Evolutionary conservation across 768 basidiomycete species (phyloP).

Genomic region (Macrolepiota dolichaula): DNA sequence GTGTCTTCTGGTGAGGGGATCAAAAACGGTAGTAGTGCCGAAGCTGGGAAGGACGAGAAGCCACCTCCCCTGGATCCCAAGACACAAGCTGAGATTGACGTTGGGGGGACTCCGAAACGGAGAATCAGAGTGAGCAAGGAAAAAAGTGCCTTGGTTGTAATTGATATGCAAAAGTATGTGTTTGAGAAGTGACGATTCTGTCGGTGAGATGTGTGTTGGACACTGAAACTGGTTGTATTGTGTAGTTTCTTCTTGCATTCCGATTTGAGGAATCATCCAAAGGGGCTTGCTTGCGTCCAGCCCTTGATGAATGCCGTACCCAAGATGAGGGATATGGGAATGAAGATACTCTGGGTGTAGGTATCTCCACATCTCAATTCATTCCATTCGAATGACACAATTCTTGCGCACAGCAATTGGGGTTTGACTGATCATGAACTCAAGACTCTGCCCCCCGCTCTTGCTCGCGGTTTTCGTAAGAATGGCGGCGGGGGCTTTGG

Average conservation of each 20-base stretch:
- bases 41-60: slow-evolving; percentile 10
- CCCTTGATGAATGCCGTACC: slow-evolving; percentile 49
- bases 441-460: slow-evolving; percentile 56
- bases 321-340: slow-evolving; percentile 41
- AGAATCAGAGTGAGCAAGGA: slow-evolving; percentile 47
- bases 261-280: slow-evolving; percentile 49
- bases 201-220: no score
- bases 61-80: slow-evolving; percentile 26
- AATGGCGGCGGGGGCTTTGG: slow-evolving; percentile 50
- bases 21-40: not conserved
- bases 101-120: slow-evolving; percentile 40
- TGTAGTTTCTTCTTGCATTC: slow-evolving; percentile 64
- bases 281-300: slow-evolving; percentile 55
- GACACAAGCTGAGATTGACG: slow-evolving; percentile 51
- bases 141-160: slow-evolving; percentile 54
- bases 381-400: no score
- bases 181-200: no score
- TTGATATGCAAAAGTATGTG: slow-evolving; percentile 74
- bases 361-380: slow-evolving; percentile 14
- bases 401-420: slow-evolving; percentile 53
- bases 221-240: not conserved
- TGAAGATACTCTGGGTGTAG: slow-evolving; percentile 66
- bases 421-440: slow-evolving; percentile 66
- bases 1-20: slow-evolving; percentile 22
- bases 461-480: slow-evolving; percentile 53